Conservation (phyloP, 164 flowering plant genomes). For the Vitis vinifera region ASM3070453v1 NC_081818.1:28093001-28093500, state of each 20-base stretch:
- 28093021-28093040: no score
- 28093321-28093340: neutral
- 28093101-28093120: no score
- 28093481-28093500: neutral
- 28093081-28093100: no score
- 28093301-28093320: conserved; percentile 3
- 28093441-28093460: neutral
- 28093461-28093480: neutral
- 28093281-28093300: neutral
- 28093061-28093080: no score
- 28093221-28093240: neutral
- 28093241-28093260: neutral
- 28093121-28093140: no score
- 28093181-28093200: no score
- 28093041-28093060: no score
- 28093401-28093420: neutral
- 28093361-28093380: neutral
- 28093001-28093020: no score
- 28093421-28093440: neutral
- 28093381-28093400: neutral
- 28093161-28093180: no score
- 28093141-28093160: no score
- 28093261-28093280: neutral
- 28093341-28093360: neutral
- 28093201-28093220: neutral